Evolutionary conservation across 441 rosid species (phyloP).

Genomic region (Adansonia gregorii): DNA sequence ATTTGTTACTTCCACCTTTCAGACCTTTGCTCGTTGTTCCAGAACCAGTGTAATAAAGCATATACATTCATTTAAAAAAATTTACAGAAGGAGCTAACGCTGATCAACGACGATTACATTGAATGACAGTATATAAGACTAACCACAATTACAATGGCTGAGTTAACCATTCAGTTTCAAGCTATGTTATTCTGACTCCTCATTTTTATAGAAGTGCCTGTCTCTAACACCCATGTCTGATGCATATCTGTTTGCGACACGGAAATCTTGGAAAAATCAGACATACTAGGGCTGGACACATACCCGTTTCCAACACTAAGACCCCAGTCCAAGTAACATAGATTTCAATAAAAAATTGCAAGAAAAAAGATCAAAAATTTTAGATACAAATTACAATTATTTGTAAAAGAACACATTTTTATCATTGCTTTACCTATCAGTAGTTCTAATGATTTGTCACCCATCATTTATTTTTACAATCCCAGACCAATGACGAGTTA

Average conservation of each 20-base stretch:
- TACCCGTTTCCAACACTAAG: no score
- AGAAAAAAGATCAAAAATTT: no score
- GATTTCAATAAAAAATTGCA: no score
- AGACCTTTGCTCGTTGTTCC: neutral
- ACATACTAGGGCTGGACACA: no score
- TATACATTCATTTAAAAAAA: neutral
- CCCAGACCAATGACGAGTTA: neutral
- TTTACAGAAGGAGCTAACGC: neutral
- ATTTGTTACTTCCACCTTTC: neutral
- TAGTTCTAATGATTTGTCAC: neutral
- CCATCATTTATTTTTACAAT: neutral
- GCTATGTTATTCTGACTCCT: no score
- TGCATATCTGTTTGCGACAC: no score
- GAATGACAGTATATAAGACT: neutral
- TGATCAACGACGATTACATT: neutral
- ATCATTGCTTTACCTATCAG: neutral
- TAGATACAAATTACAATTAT: neutral
- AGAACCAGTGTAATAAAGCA: conserved; percentile 1
- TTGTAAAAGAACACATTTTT: conserved; percentile 1
- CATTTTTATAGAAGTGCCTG: no score
- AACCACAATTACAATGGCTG: neutral
- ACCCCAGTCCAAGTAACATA: no score
- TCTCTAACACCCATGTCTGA: no score
- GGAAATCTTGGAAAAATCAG: no score
- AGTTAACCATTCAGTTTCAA: neutral